Evolutionary conservation across 2,329 filamentous ascomycete species (phyloP).

Genomic region (Corinectria fuckeliana): DNA sequence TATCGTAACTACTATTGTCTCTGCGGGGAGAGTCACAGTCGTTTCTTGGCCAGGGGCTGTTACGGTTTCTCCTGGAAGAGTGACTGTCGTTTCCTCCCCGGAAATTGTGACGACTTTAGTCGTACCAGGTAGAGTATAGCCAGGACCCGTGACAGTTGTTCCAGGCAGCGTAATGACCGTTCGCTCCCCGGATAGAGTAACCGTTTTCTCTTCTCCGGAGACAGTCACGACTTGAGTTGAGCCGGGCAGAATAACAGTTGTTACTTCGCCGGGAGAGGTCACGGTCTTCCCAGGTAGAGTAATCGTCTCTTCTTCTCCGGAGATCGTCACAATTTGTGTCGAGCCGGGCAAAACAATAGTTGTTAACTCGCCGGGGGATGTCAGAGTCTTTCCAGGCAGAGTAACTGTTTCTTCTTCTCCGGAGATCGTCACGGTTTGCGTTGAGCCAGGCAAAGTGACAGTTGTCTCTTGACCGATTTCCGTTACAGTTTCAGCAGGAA

Average conservation of each 20-base stretch:
- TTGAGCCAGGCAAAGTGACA: not conserved
- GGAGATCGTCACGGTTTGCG: not conserved
- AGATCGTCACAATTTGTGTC: not conserved
- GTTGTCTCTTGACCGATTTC: not conserved
- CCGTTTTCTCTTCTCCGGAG: not conserved
- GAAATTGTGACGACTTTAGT: not conserved
- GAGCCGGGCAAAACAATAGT: not conserved
- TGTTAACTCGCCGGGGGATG: not conserved
- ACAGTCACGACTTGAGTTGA: not conserved
- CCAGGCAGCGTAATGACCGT: not conserved
- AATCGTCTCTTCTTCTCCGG: not conserved
- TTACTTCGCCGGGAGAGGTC: not conserved
- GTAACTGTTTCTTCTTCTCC: not conserved
- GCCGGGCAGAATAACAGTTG: not conserved
- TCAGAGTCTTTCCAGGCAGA: not conserved
- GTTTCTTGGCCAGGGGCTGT: not conserved
- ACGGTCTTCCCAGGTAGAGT: not conserved
- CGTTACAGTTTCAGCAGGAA: not conserved
- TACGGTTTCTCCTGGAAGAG: not conserved
- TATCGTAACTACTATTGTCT: not conserved
- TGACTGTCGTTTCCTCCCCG: not conserved
- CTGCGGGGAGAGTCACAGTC: not conserved
- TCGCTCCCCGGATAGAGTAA: not conserved
- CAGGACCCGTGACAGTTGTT: not conserved
- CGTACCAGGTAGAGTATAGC: not conserved